Percentiles rank a stretch among this genome's conserved stretches.
phyloP scores from a whole-genome alignment of 352 stramenopile species.

The Sclerospora graminicola region DNA sequence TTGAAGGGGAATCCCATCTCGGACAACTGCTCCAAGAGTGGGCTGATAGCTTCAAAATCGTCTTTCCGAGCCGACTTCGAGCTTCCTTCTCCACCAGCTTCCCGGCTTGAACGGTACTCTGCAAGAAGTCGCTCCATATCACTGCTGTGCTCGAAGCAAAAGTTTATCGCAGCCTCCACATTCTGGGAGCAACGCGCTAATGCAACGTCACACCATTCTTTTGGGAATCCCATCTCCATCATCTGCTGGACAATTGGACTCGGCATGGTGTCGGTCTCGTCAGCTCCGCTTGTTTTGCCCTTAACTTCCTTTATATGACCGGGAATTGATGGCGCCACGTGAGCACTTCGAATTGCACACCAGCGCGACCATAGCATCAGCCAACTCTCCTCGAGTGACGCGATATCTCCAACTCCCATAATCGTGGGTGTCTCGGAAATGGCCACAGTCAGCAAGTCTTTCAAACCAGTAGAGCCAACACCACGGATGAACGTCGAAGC shows the following conservation, averaged over 20 bases:
- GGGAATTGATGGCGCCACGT: slow-evolving; percentile 26
- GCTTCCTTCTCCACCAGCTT: slow-evolving; percentile 7
- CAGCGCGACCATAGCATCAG: slow-evolving; percentile 69
- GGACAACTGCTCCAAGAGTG: slow-evolving; percentile 77
- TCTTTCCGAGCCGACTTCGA: slow-evolving; percentile 27
- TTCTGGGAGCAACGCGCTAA: slow-evolving; percentile 80
- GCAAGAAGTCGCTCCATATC: slow-evolving; percentile 86
- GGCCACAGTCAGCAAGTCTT: slow-evolving; percentile 53
- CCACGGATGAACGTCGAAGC: slow-evolving; percentile 58
- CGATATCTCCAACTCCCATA: slow-evolving; percentile 55
- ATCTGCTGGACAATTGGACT: slow-evolving; percentile 84
- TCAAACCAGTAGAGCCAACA: slow-evolving; percentile 37
- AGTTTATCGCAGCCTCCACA: slow-evolving; percentile 87
- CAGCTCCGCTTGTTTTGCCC: slow-evolving; percentile 13
- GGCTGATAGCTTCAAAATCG: slow-evolving; percentile 55
- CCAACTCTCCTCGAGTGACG: slow-evolving; percentile 73
- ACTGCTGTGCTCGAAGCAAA: slow-evolving; percentile 88
- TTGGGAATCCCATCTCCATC: slow-evolving; percentile 91
- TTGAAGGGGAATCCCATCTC: slow-evolving; percentile 91
- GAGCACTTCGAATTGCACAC: slow-evolving; percentile 44
- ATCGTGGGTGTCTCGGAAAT: slow-evolving; percentile 66
- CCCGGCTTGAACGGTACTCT: slow-evolving; percentile 57
- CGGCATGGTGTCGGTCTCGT: slow-evolving; percentile 22
- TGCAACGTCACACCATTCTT: slow-evolving; percentile 88
- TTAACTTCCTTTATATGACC: slow-evolving; percentile 14